These are phyloP conservation scores for Pezicula radicicola DNA, from an alignment of 2,329 filamentous ascomycete species.

Conservation along the genomic window DNA sequence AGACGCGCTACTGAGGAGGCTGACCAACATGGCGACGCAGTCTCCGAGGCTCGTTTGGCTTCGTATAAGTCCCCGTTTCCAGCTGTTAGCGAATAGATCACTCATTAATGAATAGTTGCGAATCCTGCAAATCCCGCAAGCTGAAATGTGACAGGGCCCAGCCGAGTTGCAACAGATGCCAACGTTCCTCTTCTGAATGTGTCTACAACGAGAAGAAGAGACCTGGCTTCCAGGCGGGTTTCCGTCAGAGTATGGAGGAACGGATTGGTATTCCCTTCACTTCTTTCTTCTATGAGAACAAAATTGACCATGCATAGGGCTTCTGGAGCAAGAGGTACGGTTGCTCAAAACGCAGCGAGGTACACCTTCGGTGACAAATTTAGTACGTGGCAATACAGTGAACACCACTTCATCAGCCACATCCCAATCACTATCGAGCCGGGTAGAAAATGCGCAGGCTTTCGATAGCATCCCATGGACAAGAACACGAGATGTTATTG, in stretches of 20 bases:
- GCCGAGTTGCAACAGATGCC: not conserved
- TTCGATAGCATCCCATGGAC: not conserved
- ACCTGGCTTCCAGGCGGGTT: not conserved
- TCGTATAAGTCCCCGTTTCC: too few species aligned
- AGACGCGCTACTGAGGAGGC: too few species aligned
- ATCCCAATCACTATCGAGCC: not conserved
- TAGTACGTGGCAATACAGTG: not conserved
- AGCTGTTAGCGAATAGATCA: too few species aligned
- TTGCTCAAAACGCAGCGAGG: not conserved
- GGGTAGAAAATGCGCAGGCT: not conserved
- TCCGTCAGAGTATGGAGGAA: not conserved
- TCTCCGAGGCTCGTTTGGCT: too few species aligned
- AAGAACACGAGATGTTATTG: not conserved
- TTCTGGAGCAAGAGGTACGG: not conserved
- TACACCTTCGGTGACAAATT: not conserved
- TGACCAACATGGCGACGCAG: too few species aligned
- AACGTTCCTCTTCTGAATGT: not conserved
- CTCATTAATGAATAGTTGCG: not conserved
- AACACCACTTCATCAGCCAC: not conserved
- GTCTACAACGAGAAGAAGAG: not conserved
- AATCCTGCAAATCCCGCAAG: not conserved
- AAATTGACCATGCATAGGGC: not conserved
- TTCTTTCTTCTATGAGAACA: not conserved
- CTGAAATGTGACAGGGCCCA: not conserved
- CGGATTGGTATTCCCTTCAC: not conserved